Conservation (phyloP, 768 basidiomycete species). For the Phlebiopsis flavidoalba region DNA sequence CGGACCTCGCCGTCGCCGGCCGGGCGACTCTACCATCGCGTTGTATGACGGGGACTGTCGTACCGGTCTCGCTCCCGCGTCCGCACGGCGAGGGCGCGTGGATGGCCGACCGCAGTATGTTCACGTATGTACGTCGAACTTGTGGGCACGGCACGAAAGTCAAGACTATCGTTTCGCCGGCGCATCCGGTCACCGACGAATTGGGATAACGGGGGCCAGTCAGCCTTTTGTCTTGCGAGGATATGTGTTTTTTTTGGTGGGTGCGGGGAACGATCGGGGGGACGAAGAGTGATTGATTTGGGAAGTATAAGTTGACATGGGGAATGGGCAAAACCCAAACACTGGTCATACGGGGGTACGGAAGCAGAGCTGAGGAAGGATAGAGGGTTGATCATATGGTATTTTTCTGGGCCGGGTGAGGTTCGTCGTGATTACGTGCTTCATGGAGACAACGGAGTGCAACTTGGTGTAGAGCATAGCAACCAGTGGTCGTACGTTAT, state of each 20-base stretch:
- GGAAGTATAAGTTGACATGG: too few relatives aligned
- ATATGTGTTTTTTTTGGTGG: background rate
- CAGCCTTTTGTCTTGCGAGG: background rate
- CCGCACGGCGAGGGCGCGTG: conserved; percentile 4
- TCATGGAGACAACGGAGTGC: too few relatives aligned
- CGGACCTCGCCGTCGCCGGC: conserved; percentile 5
- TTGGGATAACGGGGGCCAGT: conserved; percentile 6
- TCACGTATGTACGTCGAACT: background rate
- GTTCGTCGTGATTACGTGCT: too few relatives aligned
- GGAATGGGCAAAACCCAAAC: too few relatives aligned
- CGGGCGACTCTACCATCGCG: conserved; percentile 6
- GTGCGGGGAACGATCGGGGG: background rate
- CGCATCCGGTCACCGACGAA: background rate
- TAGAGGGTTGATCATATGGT: too few relatives aligned
- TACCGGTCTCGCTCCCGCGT: conserved; percentile 6
- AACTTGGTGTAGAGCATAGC: background rate
- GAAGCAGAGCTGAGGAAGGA: too few relatives aligned
- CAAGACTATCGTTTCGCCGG: conserved; percentile 2
- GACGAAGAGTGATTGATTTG: conserved; percentile 8
- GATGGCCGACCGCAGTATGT: background rate
- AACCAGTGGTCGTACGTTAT: conserved; percentile 7
- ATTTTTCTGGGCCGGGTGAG: conserved; percentile 10
- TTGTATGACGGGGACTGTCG: too few relatives aligned
- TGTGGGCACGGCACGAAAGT: conserved; percentile 6
- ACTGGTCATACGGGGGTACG: too few relatives aligned